Evolutionary conservation across 1,139 yeast species (phyloP).

Genomic region (Nakaseomyces sp.): DNA sequence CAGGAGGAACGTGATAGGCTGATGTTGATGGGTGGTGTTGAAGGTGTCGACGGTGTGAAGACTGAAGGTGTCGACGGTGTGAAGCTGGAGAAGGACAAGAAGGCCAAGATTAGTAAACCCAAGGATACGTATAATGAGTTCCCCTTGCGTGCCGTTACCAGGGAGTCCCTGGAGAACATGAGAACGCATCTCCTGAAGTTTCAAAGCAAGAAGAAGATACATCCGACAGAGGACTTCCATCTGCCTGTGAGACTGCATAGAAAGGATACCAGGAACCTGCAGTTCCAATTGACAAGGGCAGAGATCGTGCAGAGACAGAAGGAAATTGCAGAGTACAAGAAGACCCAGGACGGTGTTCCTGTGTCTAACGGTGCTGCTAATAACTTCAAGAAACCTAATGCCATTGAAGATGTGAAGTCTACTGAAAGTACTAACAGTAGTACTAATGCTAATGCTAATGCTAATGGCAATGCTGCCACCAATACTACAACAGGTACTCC

Average conservation of each 20-base stretch:
- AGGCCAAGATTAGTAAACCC: no score
- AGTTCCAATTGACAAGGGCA: conserved; percentile 67
- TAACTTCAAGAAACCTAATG: conserved; percentile 2
- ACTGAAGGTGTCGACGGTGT: conserved; percentile 9
- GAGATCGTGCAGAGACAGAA: conserved; percentile 45
- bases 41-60: conserved; percentile 13
- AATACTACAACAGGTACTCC: conserved; percentile 7
- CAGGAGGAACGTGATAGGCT: conserved; percentile 23
- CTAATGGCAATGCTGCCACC: not conserved
- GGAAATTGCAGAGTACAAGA: conserved; percentile 34
- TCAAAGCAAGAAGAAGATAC: conserved; percentile 62
- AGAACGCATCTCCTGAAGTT: conserved; percentile 78
- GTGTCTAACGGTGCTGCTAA: conserved; percentile 5
- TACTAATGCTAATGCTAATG: not conserved
- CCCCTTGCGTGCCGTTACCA: conserved; percentile 58
- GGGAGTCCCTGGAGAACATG: conserved; percentile 62
- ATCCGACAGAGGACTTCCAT: conserved; percentile 61
- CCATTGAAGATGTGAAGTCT: not conserved
- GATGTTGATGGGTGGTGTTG: conserved; percentile 21
- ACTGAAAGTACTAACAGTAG: not conserved
- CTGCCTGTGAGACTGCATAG: conserved; percentile 82
- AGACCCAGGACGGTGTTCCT: conserved; percentile 25
- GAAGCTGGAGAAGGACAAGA: conserved; percentile 15
- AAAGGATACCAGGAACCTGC: conserved; percentile 85
- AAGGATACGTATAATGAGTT: conserved; percentile 32